Evolutionary conservation across 805 yeast species (phyloP).

Genomic region (Sugiyamaella chiloensis): DNA sequence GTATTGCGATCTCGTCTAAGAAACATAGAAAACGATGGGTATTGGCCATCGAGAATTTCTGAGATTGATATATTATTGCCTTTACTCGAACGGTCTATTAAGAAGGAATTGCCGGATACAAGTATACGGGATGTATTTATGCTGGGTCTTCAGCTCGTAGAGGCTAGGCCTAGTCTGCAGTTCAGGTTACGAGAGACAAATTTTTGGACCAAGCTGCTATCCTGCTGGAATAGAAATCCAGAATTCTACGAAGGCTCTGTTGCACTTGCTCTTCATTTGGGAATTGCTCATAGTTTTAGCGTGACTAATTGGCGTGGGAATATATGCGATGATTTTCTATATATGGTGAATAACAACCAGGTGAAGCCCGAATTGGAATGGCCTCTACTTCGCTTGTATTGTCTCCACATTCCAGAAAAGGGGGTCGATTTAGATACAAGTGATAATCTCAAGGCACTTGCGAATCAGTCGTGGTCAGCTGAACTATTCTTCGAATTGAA

Average conservation of each 20-base stretch:
- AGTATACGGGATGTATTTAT: background rate
- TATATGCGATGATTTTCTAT: too few relatives aligned
- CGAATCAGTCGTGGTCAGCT: background rate
- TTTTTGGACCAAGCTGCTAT: background rate
- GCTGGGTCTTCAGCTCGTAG: background rate
- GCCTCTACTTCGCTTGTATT: background rate
- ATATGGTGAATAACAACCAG: too few relatives aligned
- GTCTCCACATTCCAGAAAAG: background rate
- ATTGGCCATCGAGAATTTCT: background rate
- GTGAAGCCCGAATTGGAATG: too few relatives aligned
- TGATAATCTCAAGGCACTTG: background rate
- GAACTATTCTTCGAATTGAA: background rate
- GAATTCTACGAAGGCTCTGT: too few relatives aligned
- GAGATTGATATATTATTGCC: background rate
- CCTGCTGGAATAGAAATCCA: background rate
- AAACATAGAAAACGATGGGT: background rate
- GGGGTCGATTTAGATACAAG: conserved; percentile 2
- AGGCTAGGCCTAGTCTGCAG: background rate
- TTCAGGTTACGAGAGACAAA: background rate
- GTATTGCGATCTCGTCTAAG: background rate
- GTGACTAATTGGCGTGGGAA: too few relatives aligned
- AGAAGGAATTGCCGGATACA: background rate
- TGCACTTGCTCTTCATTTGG: too few relatives aligned
- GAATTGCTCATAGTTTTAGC: too few relatives aligned
- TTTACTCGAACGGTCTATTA: background rate